Base-by-base conservation (phyloP, 108 stramenopile genomes). In the Schizochytrium sp. region DNA sequence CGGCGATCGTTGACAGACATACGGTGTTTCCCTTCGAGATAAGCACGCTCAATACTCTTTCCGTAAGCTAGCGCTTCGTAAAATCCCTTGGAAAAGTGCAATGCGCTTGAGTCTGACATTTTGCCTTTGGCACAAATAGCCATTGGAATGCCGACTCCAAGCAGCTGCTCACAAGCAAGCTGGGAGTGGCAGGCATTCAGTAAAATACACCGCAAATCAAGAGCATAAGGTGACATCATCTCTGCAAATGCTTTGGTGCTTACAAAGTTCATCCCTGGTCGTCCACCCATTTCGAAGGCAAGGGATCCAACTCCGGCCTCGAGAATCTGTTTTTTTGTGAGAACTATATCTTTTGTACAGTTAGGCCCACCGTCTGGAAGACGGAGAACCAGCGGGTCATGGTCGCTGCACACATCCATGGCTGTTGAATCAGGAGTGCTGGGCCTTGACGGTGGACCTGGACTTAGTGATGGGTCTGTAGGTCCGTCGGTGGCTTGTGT, bases 21-120 rank as follows among this genome's bases (percentile, higher is more conserved):
- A 5, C 76, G 47, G 28, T 55, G 8, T 5, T 42, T 47, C 28
- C 76, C 76, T 53, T 83, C 76, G 17, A 83, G n/a, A 55, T 55
- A 83, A 38, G 76, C 76, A 2, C 76, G 76, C 47, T 83, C 76
- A 0, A 83, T 40, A 38, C 28, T n/a, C 13, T 83, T 38, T n/a
- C 76, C 76, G 53, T 55, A 83, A 10, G 76, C 76, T n/a, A 83
- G 13, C 15, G 76, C 76, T 42, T 83, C 76, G 76, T 83, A 83
- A 53, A 83, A 83, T 2, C 76, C 76, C 5, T 40, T 47, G 8
- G 76, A 83, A 42, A 83, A 83, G 47, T 83, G 76, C 17, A 83
- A 53, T 40, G 76, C 76, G 53, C 50, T 55, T 17, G 47, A n/a
- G 28, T 83, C 76, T 10, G 50, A 55, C 76, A 83, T 83, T 55